phyloP scores from a whole-genome alignment of 2,329 filamentous ascomycete species.

The Claviceps spartinae region DNA sequence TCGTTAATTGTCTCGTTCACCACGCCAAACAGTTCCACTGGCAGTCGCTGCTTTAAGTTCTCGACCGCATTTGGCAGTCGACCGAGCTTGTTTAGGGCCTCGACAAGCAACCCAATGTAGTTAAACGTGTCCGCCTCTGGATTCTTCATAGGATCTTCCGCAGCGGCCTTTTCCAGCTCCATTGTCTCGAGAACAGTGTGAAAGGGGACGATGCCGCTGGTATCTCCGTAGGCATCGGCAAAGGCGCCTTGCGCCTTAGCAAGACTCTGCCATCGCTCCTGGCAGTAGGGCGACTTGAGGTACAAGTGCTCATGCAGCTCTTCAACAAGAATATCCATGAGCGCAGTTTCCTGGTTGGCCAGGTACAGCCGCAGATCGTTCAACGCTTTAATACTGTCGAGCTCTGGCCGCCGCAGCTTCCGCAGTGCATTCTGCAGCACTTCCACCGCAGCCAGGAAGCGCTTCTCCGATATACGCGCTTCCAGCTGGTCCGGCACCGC shows the following conservation, averaged over 20 bases:
- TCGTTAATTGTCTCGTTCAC: slow-evolving; percentile 93
- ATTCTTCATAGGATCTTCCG: slow-evolving; percentile 84
- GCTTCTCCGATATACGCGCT: slow-evolving; percentile 88
- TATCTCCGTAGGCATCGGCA: slow-evolving; percentile 34
- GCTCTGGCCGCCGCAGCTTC: slow-evolving; percentile 70
- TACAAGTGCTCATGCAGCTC: slow-evolving; percentile 96
- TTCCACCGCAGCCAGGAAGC: slow-evolving; percentile 85
- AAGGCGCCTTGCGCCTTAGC: slow-evolving; percentile 49
- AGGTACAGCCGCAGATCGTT: slow-evolving; percentile 78
- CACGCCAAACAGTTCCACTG: slow-evolving; percentile 84
- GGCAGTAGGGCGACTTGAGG: slow-evolving; percentile 93
- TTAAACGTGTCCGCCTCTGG: slow-evolving; percentile 92
- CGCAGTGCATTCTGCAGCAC: slow-evolving; percentile 77
- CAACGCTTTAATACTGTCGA: slow-evolving; percentile 83
- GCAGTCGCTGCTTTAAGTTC: slow-evolving; percentile 80
- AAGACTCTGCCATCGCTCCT: slow-evolving; percentile 84
- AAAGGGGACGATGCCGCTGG: slow-evolving; percentile 37
- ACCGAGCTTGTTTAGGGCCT: slow-evolving; percentile 80
- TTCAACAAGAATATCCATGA: slow-evolving; percentile 93
- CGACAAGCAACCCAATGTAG: slow-evolving; percentile 77
- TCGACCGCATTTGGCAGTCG: slow-evolving; percentile 77
- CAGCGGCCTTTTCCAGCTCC: slow-evolving; percentile 47
- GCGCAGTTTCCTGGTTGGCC: slow-evolving; percentile 77
- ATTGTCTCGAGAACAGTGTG: slow-evolving; percentile 46
- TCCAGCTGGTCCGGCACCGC: slow-evolving; percentile 85